Evolutionary conservation across 2,329 filamentous ascomycete species (phyloP).

Genomic region (Periconia macrospinosa): DNA sequence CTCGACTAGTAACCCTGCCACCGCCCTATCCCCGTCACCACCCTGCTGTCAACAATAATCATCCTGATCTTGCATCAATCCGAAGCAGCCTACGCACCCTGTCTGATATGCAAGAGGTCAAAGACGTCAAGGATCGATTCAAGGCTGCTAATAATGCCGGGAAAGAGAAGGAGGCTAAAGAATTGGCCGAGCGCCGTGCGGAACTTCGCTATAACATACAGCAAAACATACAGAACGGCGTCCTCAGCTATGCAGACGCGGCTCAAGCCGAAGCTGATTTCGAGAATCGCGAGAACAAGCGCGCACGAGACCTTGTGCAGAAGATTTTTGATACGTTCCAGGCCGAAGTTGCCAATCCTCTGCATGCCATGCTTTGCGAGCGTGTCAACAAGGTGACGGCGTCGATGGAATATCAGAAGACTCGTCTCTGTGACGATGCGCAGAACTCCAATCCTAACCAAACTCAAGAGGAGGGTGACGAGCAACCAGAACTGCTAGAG

Average conservation of each 20-base stretch:
- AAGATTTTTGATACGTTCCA: conserved; percentile 85
- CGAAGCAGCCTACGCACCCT: conserved; percentile 73
- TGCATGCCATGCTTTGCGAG: conserved; percentile 77
- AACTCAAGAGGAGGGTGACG: conserved; percentile 92
- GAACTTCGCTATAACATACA: conserved; percentile 76
- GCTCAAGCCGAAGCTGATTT: conserved; percentile 79
- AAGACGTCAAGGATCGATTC: conserved; percentile 64
- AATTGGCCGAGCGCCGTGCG: conserved; percentile 64
- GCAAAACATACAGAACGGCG: conserved; percentile 74
- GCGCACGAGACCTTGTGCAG: conserved; percentile 73
- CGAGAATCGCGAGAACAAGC: conserved; percentile 67
- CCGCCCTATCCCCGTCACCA: conserved; percentile 94
- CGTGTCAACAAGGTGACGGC: conserved; percentile 73
- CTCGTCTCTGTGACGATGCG: conserved; percentile 72
- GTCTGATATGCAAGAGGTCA: conserved; percentile 72
- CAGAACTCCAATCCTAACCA: conserved; percentile 73
- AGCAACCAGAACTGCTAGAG: conserved; percentile 89
- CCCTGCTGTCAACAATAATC: conserved; percentile 93
- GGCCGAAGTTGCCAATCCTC: conserved; percentile 75
- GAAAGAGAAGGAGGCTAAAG: conserved; percentile 54
- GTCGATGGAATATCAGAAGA: conserved; percentile 75
- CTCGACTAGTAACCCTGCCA: conserved; percentile 86
- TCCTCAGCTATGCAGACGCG: conserved; percentile 80
- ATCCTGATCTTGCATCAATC: conserved; percentile 82
- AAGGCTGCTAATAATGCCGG: conserved; percentile 54